Evolutionary conservation across 345 rosid genomes (phyloP).

Genomic region (Pseudoturritis turrita): DNA sequence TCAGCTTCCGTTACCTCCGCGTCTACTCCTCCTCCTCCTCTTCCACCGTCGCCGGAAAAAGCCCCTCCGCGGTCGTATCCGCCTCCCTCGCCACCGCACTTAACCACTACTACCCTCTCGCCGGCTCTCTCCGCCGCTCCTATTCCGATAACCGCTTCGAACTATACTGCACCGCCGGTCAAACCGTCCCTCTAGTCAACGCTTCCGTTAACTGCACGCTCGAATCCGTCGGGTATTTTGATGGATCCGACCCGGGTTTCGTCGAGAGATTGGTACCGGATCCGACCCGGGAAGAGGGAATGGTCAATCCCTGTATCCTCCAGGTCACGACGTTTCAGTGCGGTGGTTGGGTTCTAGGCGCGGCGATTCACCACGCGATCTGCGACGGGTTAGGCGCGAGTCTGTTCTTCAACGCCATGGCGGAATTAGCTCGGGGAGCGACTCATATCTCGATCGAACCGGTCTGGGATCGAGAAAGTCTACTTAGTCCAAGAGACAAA

Average conservation of each 20-base stretch:
- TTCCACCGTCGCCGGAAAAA: slow-evolving; percentile 24
- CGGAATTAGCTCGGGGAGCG: slow-evolving; percentile 70
- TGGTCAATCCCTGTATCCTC: slow-evolving; percentile 58
- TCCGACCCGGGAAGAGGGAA: slow-evolving; percentile 42
- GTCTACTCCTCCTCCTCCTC: slow-evolving; percentile 43
- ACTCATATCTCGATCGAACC: slow-evolving; percentile 41
- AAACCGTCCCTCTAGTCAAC: slow-evolving; percentile 51
- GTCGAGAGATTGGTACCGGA: slow-evolving; percentile 57
- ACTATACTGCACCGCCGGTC: slow-evolving; percentile 39
- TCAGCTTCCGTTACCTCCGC: slow-evolving; percentile 77
- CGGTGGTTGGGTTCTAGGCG: slow-evolving; percentile 69
- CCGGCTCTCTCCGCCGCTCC: slow-evolving; percentile 40
- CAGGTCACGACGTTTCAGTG: slow-evolving; percentile 72
- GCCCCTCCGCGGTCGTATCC: slow-evolving; percentile 40
- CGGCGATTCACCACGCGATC: slow-evolving; percentile 63
- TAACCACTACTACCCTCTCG: slow-evolving; percentile 61
- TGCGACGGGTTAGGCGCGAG: slow-evolving; percentile 87
- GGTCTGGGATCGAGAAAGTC: slow-evolving; percentile 56
- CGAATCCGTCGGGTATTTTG: slow-evolving; percentile 47
- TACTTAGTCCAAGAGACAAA: slow-evolving; percentile 68
- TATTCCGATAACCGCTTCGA: slow-evolving; percentile 37
- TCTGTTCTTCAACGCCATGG: slow-evolving; percentile 59
- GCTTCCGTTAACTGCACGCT: slow-evolving; percentile 58
- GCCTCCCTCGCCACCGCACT: slow-evolving; percentile 54
- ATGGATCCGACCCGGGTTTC: slow-evolving; percentile 51